phyloP scores from a whole-genome alignment of 2,329 filamentous ascomycete genomes.

The Colletotrichum viniferum region DNA sequence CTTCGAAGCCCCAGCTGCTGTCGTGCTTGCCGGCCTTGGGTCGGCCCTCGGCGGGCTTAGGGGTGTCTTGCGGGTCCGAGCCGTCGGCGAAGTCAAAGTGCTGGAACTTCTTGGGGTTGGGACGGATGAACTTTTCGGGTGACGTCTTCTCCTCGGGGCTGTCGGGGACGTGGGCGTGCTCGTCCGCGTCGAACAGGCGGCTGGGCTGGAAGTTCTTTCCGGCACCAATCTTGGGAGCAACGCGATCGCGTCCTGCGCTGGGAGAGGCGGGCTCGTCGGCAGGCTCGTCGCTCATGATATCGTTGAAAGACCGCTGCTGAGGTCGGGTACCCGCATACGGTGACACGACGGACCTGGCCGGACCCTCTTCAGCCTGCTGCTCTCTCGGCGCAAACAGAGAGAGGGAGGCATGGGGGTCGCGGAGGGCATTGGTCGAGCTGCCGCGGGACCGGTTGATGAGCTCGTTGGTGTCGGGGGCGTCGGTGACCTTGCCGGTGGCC shows the following conservation, averaged over 20 bases:
- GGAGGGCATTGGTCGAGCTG: slow-evolving; percentile 57
- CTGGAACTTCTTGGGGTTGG: slow-evolving; percentile 79
- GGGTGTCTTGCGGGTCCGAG: slow-evolving; percentile 53
- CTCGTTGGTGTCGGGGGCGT: slow-evolving; percentile 39
- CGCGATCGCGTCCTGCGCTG: slow-evolving; percentile 50
- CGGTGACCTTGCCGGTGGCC: slow-evolving; percentile 43
- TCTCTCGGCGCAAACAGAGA: slow-evolving; percentile 77
- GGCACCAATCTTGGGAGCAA: slow-evolving; percentile 57
- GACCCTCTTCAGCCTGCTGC: slow-evolving; percentile 39
- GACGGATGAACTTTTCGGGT: slow-evolving; percentile 56
- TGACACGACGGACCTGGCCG: slow-evolving; percentile 50
- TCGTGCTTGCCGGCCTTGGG: slow-evolving; percentile 64
- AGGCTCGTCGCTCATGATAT: slow-evolving; percentile 68
- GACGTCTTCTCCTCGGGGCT: slow-evolving; percentile 45
- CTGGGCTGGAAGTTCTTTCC: slow-evolving; percentile 67
- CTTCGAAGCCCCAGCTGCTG: slow-evolving; percentile 85
- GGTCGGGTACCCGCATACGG: slow-evolving; percentile 66
- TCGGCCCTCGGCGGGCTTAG: slow-evolving; percentile 46
- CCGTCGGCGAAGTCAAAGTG: slow-evolving; percentile 85
- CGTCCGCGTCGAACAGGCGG: slow-evolving; percentile 65
- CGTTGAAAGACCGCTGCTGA: slow-evolving; percentile 71
- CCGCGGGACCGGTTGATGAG: slow-evolving; percentile 50
- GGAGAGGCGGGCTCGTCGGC: slow-evolving; percentile 38
- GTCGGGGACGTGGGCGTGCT: slow-evolving; percentile 45
- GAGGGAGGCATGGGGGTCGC: slow-evolving; percentile 73